phyloP scores from a whole-genome alignment of 2,329 filamentous ascomycete species.

The Parastagonospora avenae region DNA sequence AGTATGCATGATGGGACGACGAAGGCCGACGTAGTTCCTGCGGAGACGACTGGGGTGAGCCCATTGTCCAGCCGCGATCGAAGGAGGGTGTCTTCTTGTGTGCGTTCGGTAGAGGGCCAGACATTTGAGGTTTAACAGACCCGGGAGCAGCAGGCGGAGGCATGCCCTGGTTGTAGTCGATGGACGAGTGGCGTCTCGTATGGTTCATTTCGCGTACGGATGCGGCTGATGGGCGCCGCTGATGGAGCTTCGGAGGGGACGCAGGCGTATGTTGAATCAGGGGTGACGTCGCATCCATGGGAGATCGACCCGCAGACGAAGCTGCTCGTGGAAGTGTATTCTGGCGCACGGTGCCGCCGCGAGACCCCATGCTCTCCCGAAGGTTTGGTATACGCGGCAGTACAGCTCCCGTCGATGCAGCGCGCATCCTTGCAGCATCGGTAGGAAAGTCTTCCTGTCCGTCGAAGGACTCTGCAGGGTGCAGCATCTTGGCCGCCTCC shows the following conservation, averaged over 20 bases:
- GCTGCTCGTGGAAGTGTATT: slow-evolving; percentile 35
- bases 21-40: slow-evolving; percentile 37
- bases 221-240: slow-evolving; percentile 72
- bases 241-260: slow-evolving; percentile 47
- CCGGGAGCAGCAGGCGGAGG: slow-evolving; percentile 27
- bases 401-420: slow-evolving; percentile 50
- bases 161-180: slow-evolving; percentile 64
- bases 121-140: slow-evolving; percentile 23
- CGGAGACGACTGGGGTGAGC: slow-evolving; percentile 40
- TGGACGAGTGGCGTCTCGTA: slow-evolving; percentile 84
- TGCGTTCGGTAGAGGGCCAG: slow-evolving; percentile 28
- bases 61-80: slow-evolving; percentile 64
- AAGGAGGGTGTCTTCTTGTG: slow-evolving; percentile 64
- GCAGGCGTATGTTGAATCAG: slow-evolving; percentile 52
- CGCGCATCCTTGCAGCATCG: slow-evolving; percentile 53
- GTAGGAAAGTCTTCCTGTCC: slow-evolving; percentile 31
- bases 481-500: slow-evolving; percentile 38
- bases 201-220: slow-evolving; percentile 83
- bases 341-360: slow-evolving; percentile 30
- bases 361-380: slow-evolving; percentile 37
- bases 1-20: slow-evolving; percentile 40
- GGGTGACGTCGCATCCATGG: slow-evolving; percentile 49
- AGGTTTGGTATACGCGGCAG: slow-evolving; percentile 47
- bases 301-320: slow-evolving; percentile 39
- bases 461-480: slow-evolving; percentile 43